A percentile compares a stretch with the other conserved stretches of the same genome.
phyloP scores from a whole-genome alignment of 805 yeast genomes.

The Zygotorulaspora chibaensis region DNA sequence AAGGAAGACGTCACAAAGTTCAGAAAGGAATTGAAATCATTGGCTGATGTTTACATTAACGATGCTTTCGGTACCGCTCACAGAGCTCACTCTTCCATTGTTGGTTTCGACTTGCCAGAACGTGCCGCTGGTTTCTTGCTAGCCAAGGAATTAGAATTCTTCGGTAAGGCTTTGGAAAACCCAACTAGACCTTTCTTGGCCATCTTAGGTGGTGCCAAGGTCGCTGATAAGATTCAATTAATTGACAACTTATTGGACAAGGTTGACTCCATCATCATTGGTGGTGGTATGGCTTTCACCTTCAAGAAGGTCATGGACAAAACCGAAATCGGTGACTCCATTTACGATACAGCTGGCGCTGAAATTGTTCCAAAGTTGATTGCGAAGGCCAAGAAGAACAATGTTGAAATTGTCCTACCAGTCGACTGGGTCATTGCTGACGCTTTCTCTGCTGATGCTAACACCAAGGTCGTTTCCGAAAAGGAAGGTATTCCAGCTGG shows the following conservation, averaged over 20 bases:
- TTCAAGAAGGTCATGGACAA: constrained; percentile 89
- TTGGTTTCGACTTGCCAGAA: constrained; percentile 91
- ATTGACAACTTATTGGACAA: constrained; percentile 95
- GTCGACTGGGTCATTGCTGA: constrained; percentile 96
- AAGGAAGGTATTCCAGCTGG: constrained; percentile 90
- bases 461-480: constrained; percentile 76
- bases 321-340: constrained; percentile 85
- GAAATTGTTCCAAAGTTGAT: constrained; percentile 88
- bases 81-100: constrained; percentile 99
- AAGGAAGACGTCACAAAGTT: constrained; percentile 77
- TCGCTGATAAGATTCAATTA: constrained; percentile 96
- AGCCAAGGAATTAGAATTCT: constrained; percentile 95
- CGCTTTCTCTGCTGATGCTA: constrained; percentile 88
- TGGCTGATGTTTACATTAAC: constrained; percentile 96
- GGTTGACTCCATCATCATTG: constrained; percentile 90
- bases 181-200: constrained; percentile 98
- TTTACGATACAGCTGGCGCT: constrained; percentile 92
- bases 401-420: constrained; percentile 90
- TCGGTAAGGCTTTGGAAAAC: constrained; percentile 97
- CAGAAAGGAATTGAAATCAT: constrained; percentile 83
- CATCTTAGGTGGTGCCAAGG: constrained; percentile 99
- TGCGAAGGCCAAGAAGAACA: constrained; percentile 94
- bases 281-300: constrained; percentile 99
- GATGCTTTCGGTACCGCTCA: constrained; percentile 99
- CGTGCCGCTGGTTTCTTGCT: constrained; percentile 98